phyloP scores from a whole-genome alignment of 2,329 filamentous ascomycete species.

The Monilinia fructicola region DNA sequence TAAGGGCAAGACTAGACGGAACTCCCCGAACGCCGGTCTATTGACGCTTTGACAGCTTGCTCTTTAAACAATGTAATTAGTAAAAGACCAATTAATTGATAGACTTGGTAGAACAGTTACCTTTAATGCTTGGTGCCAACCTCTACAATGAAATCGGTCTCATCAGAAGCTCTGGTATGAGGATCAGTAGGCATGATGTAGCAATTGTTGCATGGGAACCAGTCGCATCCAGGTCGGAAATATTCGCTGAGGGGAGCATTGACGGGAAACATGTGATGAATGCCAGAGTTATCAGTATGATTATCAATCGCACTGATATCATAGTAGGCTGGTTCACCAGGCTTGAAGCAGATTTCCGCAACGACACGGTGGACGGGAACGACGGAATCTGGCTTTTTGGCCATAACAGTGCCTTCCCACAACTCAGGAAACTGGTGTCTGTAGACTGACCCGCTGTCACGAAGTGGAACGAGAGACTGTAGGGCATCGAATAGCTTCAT shows the following conservation, averaged over 20 bases:
- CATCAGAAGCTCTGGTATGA: not conserved
- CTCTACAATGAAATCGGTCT: not conserved
- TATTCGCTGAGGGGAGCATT: not conserved
- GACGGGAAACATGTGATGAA: not conserved
- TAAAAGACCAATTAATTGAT: not conserved
- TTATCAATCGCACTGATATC: constrained; percentile 17
- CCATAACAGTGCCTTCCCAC: constrained; percentile 8
- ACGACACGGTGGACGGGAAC: not conserved
- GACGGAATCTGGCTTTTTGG: not conserved
- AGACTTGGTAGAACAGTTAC: not conserved
- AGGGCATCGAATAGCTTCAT: too few relatives aligned
- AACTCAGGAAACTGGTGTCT: not conserved
- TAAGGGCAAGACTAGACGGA: not conserved
- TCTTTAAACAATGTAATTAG: not conserved
- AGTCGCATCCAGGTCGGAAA: not conserved
- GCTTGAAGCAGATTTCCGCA: constrained; percentile 1
- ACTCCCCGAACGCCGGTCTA: not conserved
- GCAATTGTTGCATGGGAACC: not conserved
- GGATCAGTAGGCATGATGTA: not conserved
- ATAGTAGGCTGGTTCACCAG: not conserved
- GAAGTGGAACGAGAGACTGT: too few relatives aligned
- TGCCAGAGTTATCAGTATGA: constrained; percentile 9
- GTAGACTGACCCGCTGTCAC: too few relatives aligned
- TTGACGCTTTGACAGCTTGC: not conserved
- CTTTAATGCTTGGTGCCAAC: not conserved